Percentiles rank a stretch among this genome's conserved stretches.
Conservation (phyloP, 257 asterid species). For the Fraxinus cuspidata region DNA sequence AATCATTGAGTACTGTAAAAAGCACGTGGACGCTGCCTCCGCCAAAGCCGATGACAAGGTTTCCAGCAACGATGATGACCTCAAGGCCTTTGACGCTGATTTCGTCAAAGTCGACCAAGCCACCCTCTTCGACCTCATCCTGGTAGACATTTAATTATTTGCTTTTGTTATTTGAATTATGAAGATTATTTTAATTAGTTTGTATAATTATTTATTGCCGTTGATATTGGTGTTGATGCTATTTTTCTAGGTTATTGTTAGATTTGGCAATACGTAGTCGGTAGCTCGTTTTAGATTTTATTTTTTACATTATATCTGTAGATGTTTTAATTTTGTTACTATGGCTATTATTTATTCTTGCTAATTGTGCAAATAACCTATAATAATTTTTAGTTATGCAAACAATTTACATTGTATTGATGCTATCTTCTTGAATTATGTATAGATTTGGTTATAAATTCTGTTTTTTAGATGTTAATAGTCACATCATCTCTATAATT, state of each 20-base stretch:
- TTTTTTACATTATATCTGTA: background rate
- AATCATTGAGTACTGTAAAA: constrained; percentile 8
- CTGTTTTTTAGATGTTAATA: background rate
- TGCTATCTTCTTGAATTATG: background rate
- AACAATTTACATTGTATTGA: background rate
- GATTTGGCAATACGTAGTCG: background rate
- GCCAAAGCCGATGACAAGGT: background rate
- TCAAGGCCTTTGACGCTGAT: constrained; percentile 1
- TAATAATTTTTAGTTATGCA: background rate
- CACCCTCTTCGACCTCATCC: constrained; percentile 10
- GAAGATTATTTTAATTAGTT: background rate
- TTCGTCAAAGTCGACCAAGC: constrained; percentile 2
- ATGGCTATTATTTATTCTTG: background rate
- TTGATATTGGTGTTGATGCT: background rate
- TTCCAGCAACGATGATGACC: background rate
- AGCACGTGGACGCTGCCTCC: constrained; percentile 8
- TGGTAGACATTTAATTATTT: background rate
- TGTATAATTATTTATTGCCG: background rate
- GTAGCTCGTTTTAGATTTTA: background rate
- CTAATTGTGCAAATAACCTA: background rate
- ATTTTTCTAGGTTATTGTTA: background rate
- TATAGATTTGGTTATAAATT: background rate
- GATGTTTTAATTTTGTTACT: background rate
- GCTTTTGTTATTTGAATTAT: background rate
- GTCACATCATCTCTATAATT: background rate